Conservation (phyloP, 768 basidiomycete genomes). For the Lentinula guzmanii region DNA sequence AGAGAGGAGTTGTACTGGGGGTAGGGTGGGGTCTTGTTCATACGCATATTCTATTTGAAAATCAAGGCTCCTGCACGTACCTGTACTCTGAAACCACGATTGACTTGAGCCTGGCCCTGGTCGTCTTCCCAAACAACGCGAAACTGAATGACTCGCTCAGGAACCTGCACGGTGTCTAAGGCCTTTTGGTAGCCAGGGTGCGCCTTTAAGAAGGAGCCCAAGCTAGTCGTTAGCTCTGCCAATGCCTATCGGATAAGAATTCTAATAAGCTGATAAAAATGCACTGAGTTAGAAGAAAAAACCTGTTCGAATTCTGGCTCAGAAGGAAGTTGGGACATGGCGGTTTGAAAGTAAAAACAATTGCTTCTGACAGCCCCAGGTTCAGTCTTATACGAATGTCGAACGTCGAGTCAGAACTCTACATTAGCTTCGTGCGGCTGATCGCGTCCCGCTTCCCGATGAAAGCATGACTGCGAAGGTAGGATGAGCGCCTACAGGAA, state of each 20-base stretch:
- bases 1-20: slow-evolving; percentile 68
- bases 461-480: not conserved
- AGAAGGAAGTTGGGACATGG: slow-evolving; percentile 14
- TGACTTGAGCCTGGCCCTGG: slow-evolving; percentile 56
- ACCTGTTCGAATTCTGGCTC: slow-evolving; percentile 46
- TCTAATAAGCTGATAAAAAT: not conserved
- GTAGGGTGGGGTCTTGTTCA: not conserved
- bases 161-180: slow-evolving; percentile 55
- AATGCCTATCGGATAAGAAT: slow-evolving; percentile 38
- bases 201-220: slow-evolving; percentile 57
- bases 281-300: not conserved
- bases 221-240: slow-evolving; percentile 56
- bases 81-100: slow-evolving; percentile 72
- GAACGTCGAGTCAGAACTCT: not conserved
- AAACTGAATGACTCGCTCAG: slow-evolving; percentile 58
- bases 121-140: slow-evolving; percentile 78
- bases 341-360: not conserved
- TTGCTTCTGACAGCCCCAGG: not conserved
- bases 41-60: too few species aligned
- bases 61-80: slow-evolving; percentile 22
- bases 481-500: not conserved
- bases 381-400: not conserved
- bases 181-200: slow-evolving; percentile 66
- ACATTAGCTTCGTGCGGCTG: not conserved
- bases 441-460: not conserved